Conservation (phyloP, 1,284 basidiomycete species). For the Phenoliferia sp. region DNA sequence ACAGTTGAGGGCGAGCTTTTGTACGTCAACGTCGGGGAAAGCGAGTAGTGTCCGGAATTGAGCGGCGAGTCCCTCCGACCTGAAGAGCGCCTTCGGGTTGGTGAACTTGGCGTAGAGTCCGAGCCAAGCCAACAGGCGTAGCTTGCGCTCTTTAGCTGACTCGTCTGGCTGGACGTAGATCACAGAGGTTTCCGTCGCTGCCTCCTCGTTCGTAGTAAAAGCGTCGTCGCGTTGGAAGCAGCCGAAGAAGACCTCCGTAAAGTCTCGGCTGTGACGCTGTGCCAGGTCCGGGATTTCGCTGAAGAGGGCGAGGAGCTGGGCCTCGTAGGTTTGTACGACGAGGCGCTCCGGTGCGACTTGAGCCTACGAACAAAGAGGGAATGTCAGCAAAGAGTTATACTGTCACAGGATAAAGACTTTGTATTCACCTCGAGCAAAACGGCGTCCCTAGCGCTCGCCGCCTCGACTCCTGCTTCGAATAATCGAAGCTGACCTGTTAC, state of each 20-base stretch:
- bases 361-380: conserved; percentile 46
- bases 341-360: conserved; percentile 63
- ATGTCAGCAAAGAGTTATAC: conserved; percentile 6
- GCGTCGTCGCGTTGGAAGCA: conserved; percentile 45
- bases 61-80: conserved; percentile 60
- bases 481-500: conserved; percentile 11
- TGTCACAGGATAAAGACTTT: neutral
- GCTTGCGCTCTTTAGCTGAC: conserved; percentile 38
- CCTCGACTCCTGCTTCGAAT: conserved; percentile 18
- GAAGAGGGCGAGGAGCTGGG: conserved; percentile 67
- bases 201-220: conserved; percentile 26
- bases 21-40: conserved; percentile 75
- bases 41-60: conserved; percentile 75
- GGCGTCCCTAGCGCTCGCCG: conserved; percentile 7
- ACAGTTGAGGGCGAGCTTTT: conserved; percentile 72
- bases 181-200: conserved; percentile 29
- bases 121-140: conserved; percentile 67
- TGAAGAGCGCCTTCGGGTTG: conserved; percentile 81
- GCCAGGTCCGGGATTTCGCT: conserved; percentile 62
- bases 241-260: conserved; percentile 70
- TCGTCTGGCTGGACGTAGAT: conserved; percentile 27
- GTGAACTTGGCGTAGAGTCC: conserved; percentile 80
- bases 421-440: conserved; percentile 20
- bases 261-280: conserved; percentile 75
- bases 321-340: conserved; percentile 69